These are phyloP conservation scores for Haematococcus lacustris DNA, from an alignment of 139 green algal genomes.

Conservation along the genomic window DNA sequence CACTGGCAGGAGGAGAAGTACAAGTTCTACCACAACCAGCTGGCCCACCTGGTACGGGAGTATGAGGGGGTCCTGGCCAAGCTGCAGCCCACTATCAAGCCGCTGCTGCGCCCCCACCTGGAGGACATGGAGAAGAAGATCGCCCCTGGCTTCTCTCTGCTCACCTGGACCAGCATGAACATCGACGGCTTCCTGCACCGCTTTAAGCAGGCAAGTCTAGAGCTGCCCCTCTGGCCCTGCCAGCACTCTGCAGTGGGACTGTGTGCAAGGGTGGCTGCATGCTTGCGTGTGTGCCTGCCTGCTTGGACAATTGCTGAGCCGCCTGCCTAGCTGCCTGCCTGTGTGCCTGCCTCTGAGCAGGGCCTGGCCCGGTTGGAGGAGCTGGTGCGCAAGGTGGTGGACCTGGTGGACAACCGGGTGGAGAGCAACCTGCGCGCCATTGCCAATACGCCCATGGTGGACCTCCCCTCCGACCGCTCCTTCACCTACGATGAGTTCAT, in stretches of 20 bases:
- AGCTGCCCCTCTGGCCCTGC: neutral
- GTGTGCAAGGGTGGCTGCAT: too few species aligned
- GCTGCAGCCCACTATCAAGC: slow-evolving; percentile 56
- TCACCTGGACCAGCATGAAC: slow-evolving; percentile 87
- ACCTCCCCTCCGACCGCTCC: slow-evolving; percentile 69
- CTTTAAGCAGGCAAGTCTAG: slow-evolving; percentile 52
- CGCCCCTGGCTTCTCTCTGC: slow-evolving; percentile 64
- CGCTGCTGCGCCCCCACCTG: slow-evolving; percentile 76
- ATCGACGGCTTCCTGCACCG: slow-evolving; percentile 88
- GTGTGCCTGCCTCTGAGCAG: too few species aligned
- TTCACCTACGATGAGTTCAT: slow-evolving; percentile 89
- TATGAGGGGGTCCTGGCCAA: slow-evolving; percentile 50
- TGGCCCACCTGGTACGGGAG: slow-evolving; percentile 69
- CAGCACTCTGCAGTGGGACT: neutral
- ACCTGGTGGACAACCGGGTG: slow-evolving; percentile 77
- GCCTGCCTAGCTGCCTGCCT: too few species aligned
- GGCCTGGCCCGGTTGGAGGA: slow-evolving; percentile 69
- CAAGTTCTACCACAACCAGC: slow-evolving; percentile 80
- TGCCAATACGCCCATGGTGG: slow-evolving; percentile 56
- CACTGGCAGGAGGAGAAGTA: slow-evolving; percentile 44
- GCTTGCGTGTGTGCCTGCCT: too few species aligned
- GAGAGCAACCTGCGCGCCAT: slow-evolving; percentile 73
- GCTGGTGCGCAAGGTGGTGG: slow-evolving; percentile 76
- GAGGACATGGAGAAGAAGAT: slow-evolving; percentile 83
- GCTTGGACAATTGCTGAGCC: too few species aligned